These are phyloP conservation scores for Rhododendron mucronatum DNA, from an alignment of 148 eudicot species.

Conservation along the genomic window DNA sequence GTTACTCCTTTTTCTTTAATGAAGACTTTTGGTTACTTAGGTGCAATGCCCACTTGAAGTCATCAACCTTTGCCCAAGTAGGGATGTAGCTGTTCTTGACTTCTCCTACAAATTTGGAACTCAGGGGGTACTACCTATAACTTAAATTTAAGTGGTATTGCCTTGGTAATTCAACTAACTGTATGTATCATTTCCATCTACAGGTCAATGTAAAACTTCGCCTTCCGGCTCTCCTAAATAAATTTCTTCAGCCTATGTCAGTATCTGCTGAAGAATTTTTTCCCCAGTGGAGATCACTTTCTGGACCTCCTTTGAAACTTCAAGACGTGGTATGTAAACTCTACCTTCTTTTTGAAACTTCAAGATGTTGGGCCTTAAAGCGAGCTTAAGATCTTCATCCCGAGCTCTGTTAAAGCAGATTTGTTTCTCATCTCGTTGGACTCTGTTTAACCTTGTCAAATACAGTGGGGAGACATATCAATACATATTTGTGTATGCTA, in stretches of 20 bases:
- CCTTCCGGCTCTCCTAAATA: conserved; percentile 86
- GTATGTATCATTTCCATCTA: conserved; percentile 1
- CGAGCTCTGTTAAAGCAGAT: neutral
- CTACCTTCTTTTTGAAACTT: conserved; percentile 44
- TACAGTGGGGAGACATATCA: neutral
- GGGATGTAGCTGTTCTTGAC: conserved; percentile 92
- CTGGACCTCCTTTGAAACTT: conserved; percentile 96
- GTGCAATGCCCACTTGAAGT: conserved; percentile 98
- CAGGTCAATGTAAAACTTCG: conserved; percentile 93
- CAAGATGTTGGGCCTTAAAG: neutral
- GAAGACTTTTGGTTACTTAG: conserved; percentile 26
- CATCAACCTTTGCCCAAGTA: conserved; percentile 78
- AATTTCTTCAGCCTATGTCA: conserved; percentile 79
- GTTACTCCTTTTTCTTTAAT: neutral
- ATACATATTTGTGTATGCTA: neutral
- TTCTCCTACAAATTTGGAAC: conserved; percentile 80
- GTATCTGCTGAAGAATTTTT: conserved; percentile 91
- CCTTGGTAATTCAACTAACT: neutral
- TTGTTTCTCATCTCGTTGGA: neutral
- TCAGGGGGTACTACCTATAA: conserved; percentile 41
- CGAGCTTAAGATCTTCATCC: neutral
- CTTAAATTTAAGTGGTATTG: conserved; percentile 2
- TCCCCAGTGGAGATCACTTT: conserved; percentile 93
- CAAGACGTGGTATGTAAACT: conserved; percentile 77
- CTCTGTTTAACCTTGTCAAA: neutral